A percentile compares a stretch with the other conserved stretches of the same genome.
Evolutionary conservation across 768 basidiomycete genomes (phyloP).

Genomic region (Suillus placidus): DNA sequence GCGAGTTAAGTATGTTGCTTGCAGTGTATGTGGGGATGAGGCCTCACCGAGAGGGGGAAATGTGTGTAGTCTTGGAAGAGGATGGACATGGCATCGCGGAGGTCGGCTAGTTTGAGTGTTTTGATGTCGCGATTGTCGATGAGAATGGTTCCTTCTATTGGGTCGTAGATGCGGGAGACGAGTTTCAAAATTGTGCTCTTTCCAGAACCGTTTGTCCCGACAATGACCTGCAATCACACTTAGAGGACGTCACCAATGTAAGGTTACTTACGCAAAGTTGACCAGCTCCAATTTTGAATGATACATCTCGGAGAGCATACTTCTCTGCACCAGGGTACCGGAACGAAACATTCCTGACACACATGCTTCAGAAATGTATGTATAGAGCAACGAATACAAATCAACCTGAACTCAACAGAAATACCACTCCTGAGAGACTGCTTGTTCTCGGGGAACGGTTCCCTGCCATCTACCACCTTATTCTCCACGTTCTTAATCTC

Average conservation of each 20-base stretch:
- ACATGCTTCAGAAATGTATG: neutral
- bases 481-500: constrained; percentile 63
- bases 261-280: constrained; percentile 68
- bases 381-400: constrained; percentile 16
- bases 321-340: constrained; percentile 56
- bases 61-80: too few relatives aligned
- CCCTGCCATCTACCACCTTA: constrained; percentile 52
- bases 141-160: too few relatives aligned
- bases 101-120: too few relatives aligned
- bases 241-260: too few relatives aligned
- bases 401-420: constrained; percentile 57
- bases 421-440: constrained; percentile 49
- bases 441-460: constrained; percentile 53
- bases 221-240: too few relatives aligned
- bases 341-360: constrained; percentile 67
- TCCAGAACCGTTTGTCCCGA: too few relatives aligned
- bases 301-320: constrained; percentile 61
- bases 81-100: too few relatives aligned
- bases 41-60: constrained; percentile 23
- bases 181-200: too few relatives aligned
- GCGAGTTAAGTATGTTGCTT: neutral
- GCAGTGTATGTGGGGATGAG: neutral
- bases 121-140: too few relatives aligned
- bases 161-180: too few relatives aligned
- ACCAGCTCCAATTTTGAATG: constrained; percentile 69